Base-by-base conservation (phyloP, 805 yeast species). In the Scheffersomyces stipitis region DNA sequence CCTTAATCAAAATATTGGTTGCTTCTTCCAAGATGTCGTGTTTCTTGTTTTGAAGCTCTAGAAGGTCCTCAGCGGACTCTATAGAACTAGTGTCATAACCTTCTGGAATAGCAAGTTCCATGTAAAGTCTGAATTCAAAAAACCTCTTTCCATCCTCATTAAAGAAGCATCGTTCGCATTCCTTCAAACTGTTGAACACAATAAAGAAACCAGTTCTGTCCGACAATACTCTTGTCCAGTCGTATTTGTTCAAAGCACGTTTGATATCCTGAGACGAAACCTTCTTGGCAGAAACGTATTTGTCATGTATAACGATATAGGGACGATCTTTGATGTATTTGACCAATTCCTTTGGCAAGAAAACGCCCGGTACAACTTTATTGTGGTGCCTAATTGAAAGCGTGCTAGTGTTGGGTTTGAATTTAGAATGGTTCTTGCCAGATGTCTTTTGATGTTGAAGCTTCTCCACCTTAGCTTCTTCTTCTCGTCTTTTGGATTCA, bases 191-290 rank as follows among this genome's bases (percentile, higher is more conserved):
- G 47, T 80, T 79, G 59, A 88, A 88, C 1, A 86, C 80, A 26
- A 87, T 67, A 48, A 75, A 87, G 47, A 83, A 82, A 0, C 96
- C 96, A 1, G 72, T 56, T 30, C 57, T 58, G 45, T 84, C 90
- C 3, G 78, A 70, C 33, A 83, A 54, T 2, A 87, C 77, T 37
- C 85, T 67, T 0, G 80, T 75, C 81, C 88, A 83, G 37, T 75
- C 76, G 51, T 83, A 83, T 32, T 71, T 74, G 28, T 71, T 71
- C 22, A 87, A 62, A 20, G 71, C 67, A 18, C 74, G 69, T 48
- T 84, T 80, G 36, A 88, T 64, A 51, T 83, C 87, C 36, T 69
- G 70, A 2, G 79, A 64, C 12, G 71, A 63, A 1, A 80, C 68
- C 35, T 68, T 64, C 35, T 65, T 60, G 0, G 78, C 66, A 2